Evolutionary conservation across 768 basidiomycete genomes (phyloP).

Genomic region (Boletales sp.): DNA sequence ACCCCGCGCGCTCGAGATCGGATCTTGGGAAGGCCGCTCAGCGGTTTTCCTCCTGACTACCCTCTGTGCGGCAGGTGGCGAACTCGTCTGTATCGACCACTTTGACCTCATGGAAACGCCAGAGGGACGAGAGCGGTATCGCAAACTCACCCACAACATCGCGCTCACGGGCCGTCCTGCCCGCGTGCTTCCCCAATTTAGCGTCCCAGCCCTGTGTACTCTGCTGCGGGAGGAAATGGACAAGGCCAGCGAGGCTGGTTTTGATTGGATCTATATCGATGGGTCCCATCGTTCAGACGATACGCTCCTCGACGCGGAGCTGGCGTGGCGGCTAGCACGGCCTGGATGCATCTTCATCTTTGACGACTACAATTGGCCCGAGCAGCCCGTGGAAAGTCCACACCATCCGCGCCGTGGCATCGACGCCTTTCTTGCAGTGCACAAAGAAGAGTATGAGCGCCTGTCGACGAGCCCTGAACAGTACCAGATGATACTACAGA

Average conservation of each 20-base stretch:
- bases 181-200: slow-evolving; percentile 50
- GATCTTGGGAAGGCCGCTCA: slow-evolving; percentile 64
- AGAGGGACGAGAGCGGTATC: slow-evolving; percentile 44
- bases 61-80: slow-evolving; percentile 42
- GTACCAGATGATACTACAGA: slow-evolving; percentile 54
- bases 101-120: slow-evolving; percentile 50
- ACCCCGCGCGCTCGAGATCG: slow-evolving; percentile 54
- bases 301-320: slow-evolving; percentile 57
- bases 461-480: slow-evolving; percentile 34
- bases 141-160: slow-evolving; percentile 47
- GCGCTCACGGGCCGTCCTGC: slow-evolving; percentile 39
- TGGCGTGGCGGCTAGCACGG: slow-evolving; percentile 53
- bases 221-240: slow-evolving; percentile 46
- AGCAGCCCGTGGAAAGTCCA: slow-evolving; percentile 43
- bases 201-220: slow-evolving; percentile 46
- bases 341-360: slow-evolving; percentile 52
- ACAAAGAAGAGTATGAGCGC: slow-evolving; percentile 44
- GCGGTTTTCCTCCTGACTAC: slow-evolving; percentile 51
- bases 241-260: slow-evolving; percentile 35
- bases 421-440: slow-evolving; percentile 51
- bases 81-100: slow-evolving; percentile 55
- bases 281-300: slow-evolving; percentile 60
- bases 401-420: slow-evolving; percentile 57
- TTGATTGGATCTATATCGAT: slow-evolving; percentile 59
- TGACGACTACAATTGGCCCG: slow-evolving; percentile 56